Evolutionary conservation across 208 protist species (phyloP).

Genomic region (Herpetomonas muscarum): DNA sequence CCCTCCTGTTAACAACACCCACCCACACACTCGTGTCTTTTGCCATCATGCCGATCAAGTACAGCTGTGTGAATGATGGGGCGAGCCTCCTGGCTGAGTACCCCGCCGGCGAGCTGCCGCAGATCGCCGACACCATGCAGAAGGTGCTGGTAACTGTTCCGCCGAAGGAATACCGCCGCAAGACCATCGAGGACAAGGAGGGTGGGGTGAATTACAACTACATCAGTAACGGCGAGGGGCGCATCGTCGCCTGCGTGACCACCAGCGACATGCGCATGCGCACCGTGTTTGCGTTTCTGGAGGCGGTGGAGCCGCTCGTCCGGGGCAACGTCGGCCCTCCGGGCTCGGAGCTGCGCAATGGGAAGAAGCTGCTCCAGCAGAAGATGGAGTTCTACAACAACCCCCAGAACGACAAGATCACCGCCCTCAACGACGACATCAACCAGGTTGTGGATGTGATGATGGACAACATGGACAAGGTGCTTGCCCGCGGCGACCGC

Average conservation of each 20-base stretch:
- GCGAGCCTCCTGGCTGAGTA: conserved; percentile 76
- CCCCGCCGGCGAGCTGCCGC: conserved; percentile 65
- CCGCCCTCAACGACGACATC: conserved; percentile 83
- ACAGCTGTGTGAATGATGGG: conserved; percentile 88
- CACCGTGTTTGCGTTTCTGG: conserved; percentile 87
- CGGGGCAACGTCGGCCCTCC: conserved; percentile 40
- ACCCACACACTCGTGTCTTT: neutral
- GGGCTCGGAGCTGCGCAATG: conserved; percentile 75
- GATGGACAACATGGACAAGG: conserved; percentile 93
- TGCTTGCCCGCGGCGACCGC: conserved; percentile 81
- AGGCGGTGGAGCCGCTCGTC: conserved; percentile 85
- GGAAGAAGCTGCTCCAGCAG: conserved; percentile 88
- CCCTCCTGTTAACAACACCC: no score
- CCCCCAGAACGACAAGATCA: conserved; percentile 90
- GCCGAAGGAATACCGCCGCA: conserved; percentile 79
- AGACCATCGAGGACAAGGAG: conserved; percentile 89
- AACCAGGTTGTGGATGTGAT: conserved; percentile 91
- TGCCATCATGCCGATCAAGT: conserved; percentile 80
- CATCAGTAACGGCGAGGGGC: conserved; percentile 88
- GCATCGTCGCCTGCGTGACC: conserved; percentile 83
- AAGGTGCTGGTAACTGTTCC: conserved; percentile 86
- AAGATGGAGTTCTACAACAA: conserved; percentile 94
- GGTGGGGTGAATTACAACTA: conserved; percentile 90
- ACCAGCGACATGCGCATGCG: conserved; percentile 88
- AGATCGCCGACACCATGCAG: conserved; percentile 82